Conservation (phyloP, 768 basidiomycete species). For the Floccularia luteovirens region DNA sequence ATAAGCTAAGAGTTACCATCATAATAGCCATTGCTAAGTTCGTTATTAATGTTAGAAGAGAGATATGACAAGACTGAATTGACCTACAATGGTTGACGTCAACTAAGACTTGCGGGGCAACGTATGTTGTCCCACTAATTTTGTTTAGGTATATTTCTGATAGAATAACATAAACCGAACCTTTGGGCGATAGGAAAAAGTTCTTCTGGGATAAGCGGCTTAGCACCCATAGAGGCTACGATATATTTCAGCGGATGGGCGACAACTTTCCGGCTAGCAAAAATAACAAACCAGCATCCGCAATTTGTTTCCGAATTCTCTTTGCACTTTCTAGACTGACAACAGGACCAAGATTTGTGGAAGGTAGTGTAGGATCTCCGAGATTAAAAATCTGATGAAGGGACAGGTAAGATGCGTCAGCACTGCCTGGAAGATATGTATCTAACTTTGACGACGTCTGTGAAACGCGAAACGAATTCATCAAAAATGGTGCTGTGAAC, state of each 20-base stretch:
- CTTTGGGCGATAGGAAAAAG: slow-evolving; percentile 59
- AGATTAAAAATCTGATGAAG: slow-evolving; percentile 65
- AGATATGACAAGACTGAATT: not conserved
- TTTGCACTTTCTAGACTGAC: slow-evolving; percentile 83
- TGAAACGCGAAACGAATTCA: slow-evolving; percentile 66
- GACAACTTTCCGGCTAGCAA: not conserved
- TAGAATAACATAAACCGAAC: slow-evolving; percentile 30
- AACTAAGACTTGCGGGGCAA: slow-evolving; percentile 86
- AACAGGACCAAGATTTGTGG: slow-evolving; percentile 87
- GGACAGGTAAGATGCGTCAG: not conserved
- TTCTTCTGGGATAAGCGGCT: slow-evolving; percentile 59
- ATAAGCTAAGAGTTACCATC: slow-evolving; percentile 43
- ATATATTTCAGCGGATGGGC: slow-evolving; percentile 1
- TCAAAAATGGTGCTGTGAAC: slow-evolving; percentile 85
- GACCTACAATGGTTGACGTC: slow-evolving; percentile 82
- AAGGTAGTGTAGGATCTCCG: slow-evolving; percentile 71
- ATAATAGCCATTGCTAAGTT: slow-evolving; percentile 82
- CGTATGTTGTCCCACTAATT: slow-evolving; percentile 70
- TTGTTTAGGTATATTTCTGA: slow-evolving; percentile 3
- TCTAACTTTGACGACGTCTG: slow-evolving; percentile 63
- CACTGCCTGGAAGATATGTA: not conserved
- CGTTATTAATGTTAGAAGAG: not conserved
- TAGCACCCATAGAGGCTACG: slow-evolving; percentile 73
- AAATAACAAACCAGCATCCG: slow-evolving; percentile 60
- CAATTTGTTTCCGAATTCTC: slow-evolving; percentile 79